Conservation (phyloP, 2,329 filamentous ascomycete species). For the Epichloe sp. region DNA sequence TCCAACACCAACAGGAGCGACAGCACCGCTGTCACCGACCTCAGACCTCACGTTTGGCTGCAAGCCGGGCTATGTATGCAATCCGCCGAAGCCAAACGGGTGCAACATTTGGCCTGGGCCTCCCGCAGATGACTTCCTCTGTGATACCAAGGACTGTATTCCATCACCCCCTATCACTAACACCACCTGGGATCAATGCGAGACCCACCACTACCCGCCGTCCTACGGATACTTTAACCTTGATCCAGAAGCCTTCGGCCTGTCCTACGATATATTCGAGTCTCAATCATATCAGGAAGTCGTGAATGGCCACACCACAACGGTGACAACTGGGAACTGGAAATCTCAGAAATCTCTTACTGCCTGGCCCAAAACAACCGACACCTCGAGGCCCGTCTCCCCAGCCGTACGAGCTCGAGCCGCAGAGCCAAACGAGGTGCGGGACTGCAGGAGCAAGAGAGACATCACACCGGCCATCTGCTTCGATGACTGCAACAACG, state of each 20-base stretch:
- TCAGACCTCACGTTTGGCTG: constrained; percentile 41
- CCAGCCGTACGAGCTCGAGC: background rate
- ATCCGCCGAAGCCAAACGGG: constrained; percentile 31
- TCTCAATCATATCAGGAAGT: constrained; percentile 25
- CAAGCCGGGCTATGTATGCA: constrained; percentile 38
- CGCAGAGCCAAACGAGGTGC: background rate
- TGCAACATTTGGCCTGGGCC: constrained; percentile 39
- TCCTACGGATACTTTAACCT: constrained; percentile 48
- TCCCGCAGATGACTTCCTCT: constrained; percentile 33
- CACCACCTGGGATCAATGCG: constrained; percentile 29
- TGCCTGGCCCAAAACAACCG: constrained; percentile 10
- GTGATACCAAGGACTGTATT: constrained; percentile 31
- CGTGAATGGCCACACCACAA: constrained; percentile 24
- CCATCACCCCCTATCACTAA: constrained; percentile 23
- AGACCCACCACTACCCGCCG: constrained; percentile 38
- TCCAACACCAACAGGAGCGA: constrained; percentile 28
- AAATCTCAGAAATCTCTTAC: constrained; percentile 36
- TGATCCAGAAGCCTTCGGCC: constrained; percentile 46
- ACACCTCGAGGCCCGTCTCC: background rate
- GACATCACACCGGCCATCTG: constrained; percentile 34
- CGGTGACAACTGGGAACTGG: constrained; percentile 43
- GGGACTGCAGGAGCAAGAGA: constrained; percentile 22
- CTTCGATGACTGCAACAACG: constrained; percentile 38
- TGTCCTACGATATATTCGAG: constrained; percentile 49
- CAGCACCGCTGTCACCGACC: constrained; percentile 17